Base-by-base conservation (phyloP, 1,284 basidiomycete genomes). In the Boletus sp. region DNA sequence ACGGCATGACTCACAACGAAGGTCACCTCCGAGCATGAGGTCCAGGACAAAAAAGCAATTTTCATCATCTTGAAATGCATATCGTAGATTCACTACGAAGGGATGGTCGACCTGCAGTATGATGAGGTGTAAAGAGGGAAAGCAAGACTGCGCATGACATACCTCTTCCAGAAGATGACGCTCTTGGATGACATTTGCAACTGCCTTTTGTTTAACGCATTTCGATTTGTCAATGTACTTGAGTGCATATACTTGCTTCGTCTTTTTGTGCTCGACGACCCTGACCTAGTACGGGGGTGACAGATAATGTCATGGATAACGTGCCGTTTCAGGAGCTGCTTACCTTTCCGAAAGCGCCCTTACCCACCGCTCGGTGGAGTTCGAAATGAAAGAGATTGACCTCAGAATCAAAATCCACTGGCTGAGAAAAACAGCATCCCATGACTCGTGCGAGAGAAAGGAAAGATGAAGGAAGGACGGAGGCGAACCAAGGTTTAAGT, bases 41-140 rank as follows among this genome's bases (percentile, higher is more conserved):
- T 98, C 94, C 48, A 97, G 73, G 8, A 97, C 94, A 72, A 97
- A 97, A 77, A 97, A 98, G 63, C 94, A 93, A 66, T 96, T 97
- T 62, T 94, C 89, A 62, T 98, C 94, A 63, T 98, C 94, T 68
- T 98, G 94, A 67, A 98, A 98, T 2, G 94, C 94, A 66, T 96
- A 97, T 36, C 94, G 86, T 60, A 98, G 65, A 68, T 97, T 97
- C 57, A 94, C 93, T 38, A 96, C 77, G 64, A 95, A 97, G 14
- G 92, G 85, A 59, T 94, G 92, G 69, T 97, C 92, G 62, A 98
- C 89, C 91, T 95, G 54, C 29, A 23, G 42, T 25, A 49, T 51
- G 48, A 64, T 50, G 42, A 66, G 50, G 49, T 6, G 65, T 56
- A 34, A 29, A 52, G 22, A 29, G 35, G 23, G 44, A 49, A 8